Evolutionary conservation across 805 yeast species (phyloP).

Genomic region (Isabelozyma rhagii): DNA sequence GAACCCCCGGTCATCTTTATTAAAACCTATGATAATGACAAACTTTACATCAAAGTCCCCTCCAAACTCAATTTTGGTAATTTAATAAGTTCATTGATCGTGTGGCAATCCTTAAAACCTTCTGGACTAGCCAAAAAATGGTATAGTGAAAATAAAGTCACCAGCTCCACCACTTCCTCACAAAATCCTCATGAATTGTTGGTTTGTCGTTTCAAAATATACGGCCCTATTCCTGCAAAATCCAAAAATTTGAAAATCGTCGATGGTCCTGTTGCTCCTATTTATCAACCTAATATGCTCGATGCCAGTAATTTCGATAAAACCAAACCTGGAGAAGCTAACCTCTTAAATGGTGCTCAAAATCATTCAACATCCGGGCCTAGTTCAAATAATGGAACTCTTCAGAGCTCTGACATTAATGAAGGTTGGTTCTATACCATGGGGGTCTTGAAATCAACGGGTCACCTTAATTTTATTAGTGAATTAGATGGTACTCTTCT

Average conservation of each 20-base stretch:
- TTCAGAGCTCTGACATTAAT: conserved; percentile 10
- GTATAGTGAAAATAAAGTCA: conserved; percentile 39
- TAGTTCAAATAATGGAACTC: conserved; percentile 3
- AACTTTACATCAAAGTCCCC: conserved; percentile 34
- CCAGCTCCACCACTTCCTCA: conserved; percentile 14
- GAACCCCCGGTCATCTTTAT: conserved; percentile 41
- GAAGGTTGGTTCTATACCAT: conserved; percentile 73
- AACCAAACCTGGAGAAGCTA: neutral
- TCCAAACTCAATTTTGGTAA: conserved; percentile 38
- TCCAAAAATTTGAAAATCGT: conserved; percentile 35
- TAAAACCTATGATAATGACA: conserved; percentile 36
- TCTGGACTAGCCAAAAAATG: conserved; percentile 55
- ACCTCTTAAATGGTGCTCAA: neutral
- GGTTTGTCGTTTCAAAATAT: conserved; percentile 64
- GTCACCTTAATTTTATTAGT: conserved; percentile 54
- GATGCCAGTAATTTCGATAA: conserved; percentile 1
- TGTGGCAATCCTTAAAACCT: conserved; percentile 57
- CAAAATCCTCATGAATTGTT: conserved; percentile 38
- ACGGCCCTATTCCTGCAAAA: conserved; percentile 55
- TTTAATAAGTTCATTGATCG: conserved; percentile 43
- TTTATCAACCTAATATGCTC: conserved; percentile 14
- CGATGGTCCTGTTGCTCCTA: conserved; percentile 36
- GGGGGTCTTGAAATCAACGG: conserved; percentile 67
- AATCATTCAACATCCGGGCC: neutral
- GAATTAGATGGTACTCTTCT: conserved; percentile 63